phyloP scores from a whole-genome alignment of 345 rosid genomes.

The Sonneratia alba region DNA sequence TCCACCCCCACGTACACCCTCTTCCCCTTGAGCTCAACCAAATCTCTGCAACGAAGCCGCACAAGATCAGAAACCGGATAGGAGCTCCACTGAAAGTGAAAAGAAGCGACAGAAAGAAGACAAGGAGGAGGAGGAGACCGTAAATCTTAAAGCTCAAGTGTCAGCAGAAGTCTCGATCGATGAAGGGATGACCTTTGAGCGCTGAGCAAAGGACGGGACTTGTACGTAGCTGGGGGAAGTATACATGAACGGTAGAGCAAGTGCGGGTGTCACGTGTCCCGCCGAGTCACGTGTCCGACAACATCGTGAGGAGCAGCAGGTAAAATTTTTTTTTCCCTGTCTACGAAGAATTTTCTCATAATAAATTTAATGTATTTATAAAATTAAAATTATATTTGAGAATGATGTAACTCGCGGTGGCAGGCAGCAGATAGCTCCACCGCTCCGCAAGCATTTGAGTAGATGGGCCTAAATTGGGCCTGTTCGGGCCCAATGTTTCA shows the following conservation, averaged over 20 bases:
- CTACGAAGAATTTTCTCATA: no score
- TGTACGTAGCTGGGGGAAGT: neutral
- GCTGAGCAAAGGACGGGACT: no score
- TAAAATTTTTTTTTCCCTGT: neutral
- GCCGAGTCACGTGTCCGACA: no score
- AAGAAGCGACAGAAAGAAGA: neutral
- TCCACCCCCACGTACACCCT: slow-evolving; percentile 51
- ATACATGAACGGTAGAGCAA: neutral
- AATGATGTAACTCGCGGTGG: no score
- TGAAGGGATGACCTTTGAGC: neutral
- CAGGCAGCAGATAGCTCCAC: neutral
- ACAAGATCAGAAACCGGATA: neutral
- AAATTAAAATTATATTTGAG: no score
- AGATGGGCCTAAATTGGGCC: neutral
- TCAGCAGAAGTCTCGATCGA: neutral
- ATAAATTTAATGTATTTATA: no score
- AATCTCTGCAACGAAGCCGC: neutral
- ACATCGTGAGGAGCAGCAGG: neutral
- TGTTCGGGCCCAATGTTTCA: neutral
- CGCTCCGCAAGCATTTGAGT: neutral
- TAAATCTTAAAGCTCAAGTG: neutral
- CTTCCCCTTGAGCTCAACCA: slow-evolving; percentile 40
- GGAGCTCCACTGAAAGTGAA: neutral
- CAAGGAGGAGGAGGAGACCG: no score
- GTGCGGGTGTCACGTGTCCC: neutral